Conservation (phyloP, 768 basidiomycete genomes). For the Amanita rubescens region DNA sequence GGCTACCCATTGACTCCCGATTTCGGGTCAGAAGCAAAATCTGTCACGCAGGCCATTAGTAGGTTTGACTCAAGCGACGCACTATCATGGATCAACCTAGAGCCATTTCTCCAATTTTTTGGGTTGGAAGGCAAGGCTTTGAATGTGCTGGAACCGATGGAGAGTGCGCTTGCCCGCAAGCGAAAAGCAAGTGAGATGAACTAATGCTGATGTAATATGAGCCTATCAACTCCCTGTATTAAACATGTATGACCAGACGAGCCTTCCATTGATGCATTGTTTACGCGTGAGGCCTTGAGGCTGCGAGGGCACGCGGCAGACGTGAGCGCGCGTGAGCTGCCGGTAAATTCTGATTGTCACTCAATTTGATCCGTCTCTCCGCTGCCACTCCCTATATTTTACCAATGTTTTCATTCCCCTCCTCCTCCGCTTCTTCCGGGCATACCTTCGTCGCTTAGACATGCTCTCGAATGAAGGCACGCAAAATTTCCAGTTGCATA, state of each 20-base stretch:
- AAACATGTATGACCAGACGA: neutral
- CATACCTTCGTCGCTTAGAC: neutral
- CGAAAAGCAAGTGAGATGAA: neutral
- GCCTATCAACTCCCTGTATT: neutral
- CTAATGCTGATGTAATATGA: neutral
- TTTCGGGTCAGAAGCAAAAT: slow-evolving; percentile 1
- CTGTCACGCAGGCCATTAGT: slow-evolving; percentile 3
- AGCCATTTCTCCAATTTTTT: neutral
- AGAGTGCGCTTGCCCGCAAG: neutral
- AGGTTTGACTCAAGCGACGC: slow-evolving; percentile 1
- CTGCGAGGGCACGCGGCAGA: too few relatives aligned
- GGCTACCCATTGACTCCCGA: slow-evolving; percentile 11
- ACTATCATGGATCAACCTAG: neutral
- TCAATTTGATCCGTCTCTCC: too few relatives aligned
- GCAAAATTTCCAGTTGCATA: neutral
- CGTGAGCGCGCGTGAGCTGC: too few relatives aligned
- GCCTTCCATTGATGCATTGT: too few relatives aligned
- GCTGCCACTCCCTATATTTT: too few relatives aligned
- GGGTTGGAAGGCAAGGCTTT: neutral
- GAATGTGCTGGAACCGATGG: neutral
- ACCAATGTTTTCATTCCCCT: too few relatives aligned
- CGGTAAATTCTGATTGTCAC: too few relatives aligned
- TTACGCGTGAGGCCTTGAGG: too few relatives aligned
- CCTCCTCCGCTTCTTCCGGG: neutral
- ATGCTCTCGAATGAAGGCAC: neutral